A percentile compares a stretch with the other conserved stretches of the same genome.
phyloP scores from a whole-genome alignment of 1,284 basidiomycete genomes.

The Ustilago tritici region DNA sequence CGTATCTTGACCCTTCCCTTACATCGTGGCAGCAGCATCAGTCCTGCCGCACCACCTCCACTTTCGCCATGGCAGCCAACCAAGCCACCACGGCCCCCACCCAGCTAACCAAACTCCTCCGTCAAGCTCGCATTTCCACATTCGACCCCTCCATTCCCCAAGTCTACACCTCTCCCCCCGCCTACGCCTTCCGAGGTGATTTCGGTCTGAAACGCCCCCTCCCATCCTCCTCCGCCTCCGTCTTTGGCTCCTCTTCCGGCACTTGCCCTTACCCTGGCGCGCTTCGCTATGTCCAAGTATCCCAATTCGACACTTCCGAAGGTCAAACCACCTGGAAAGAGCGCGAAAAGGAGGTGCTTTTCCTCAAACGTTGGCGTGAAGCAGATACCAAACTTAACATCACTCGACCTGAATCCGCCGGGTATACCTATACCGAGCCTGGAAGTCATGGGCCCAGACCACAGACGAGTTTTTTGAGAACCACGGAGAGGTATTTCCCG shows the following conservation, averaged over 20 bases:
- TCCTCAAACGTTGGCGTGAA: constrained; percentile 60
- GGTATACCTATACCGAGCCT: constrained; percentile 21
- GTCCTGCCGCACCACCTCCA: not conserved
- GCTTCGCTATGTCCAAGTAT: constrained; percentile 58
- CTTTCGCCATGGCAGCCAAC: constrained; percentile 28
- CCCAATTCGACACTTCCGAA: constrained; percentile 52
- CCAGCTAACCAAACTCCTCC: constrained; percentile 58
- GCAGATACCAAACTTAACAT: constrained; percentile 54
- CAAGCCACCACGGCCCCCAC: constrained; percentile 42
- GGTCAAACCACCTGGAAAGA: constrained; percentile 63
- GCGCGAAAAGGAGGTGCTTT: constrained; percentile 58
- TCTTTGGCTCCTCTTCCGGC: constrained; percentile 55
- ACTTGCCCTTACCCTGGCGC: constrained; percentile 48
- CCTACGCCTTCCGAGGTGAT: constrained; percentile 62
- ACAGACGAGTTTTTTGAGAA: constrained; percentile 37
- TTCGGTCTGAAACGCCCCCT: constrained; percentile 65
- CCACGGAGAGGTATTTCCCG: constrained; percentile 49
- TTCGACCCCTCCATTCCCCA: constrained; percentile 60
- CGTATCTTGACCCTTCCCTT: not conserved
- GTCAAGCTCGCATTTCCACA: constrained; percentile 54
- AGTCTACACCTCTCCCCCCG: constrained; percentile 62
- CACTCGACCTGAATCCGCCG: constrained; percentile 20
- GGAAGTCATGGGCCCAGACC: constrained; percentile 45
- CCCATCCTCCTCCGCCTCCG: constrained; percentile 49
- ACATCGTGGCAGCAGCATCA: not conserved